phyloP scores from a whole-genome alignment of 2,329 filamentous ascomycete genomes.

The Fusarium mangiferae region DNA sequence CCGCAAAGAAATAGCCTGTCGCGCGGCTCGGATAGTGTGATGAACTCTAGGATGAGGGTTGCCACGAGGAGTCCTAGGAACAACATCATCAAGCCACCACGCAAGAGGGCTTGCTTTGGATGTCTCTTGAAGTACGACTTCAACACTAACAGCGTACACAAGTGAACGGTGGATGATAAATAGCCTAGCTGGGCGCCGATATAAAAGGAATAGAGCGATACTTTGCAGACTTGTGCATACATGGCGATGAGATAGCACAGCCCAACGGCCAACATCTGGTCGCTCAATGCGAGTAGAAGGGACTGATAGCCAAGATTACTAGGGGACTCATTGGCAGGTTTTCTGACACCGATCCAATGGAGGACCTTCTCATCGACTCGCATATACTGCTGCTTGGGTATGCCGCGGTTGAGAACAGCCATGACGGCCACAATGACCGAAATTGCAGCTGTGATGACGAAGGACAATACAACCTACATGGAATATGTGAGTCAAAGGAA shows the following conservation, averaged over 20 bases:
- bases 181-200: conserved; percentile 4
- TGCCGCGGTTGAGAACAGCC: conserved; percentile 15
- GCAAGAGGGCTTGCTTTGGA: conserved; percentile 8
- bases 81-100: conserved; percentile 14
- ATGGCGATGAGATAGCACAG: conserved; percentile 27
- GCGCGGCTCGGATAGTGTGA: conserved; percentile 6
- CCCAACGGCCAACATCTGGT: conserved; percentile 22
- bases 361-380: conserved; percentile 26
- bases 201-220: conserved; percentile 14
- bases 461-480: conserved; percentile 12
- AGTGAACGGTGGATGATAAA: conserved; percentile 12
- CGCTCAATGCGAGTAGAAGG: conserved; percentile 27
- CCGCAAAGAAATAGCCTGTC: conserved; percentile 12
- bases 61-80: conserved; percentile 17
- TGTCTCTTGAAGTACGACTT: conserved; percentile 26
- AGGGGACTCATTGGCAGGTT: conserved; percentile 7
- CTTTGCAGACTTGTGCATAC: conserved; percentile 15
- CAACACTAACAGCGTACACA: conserved; percentile 16
- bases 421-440: conserved; percentile 13
- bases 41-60: conserved; percentile 3
- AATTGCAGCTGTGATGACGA: conserved; percentile 11
- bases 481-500: background rate
- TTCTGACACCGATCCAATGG: background rate
- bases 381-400: conserved; percentile 16
- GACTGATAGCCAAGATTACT: conserved; percentile 26